Evolutionary conservation across 192 early-diverging fungal species (phyloP), one percentile per base, ranked within the genome.

Genomic region (Allomyces javanicus): DNA sequence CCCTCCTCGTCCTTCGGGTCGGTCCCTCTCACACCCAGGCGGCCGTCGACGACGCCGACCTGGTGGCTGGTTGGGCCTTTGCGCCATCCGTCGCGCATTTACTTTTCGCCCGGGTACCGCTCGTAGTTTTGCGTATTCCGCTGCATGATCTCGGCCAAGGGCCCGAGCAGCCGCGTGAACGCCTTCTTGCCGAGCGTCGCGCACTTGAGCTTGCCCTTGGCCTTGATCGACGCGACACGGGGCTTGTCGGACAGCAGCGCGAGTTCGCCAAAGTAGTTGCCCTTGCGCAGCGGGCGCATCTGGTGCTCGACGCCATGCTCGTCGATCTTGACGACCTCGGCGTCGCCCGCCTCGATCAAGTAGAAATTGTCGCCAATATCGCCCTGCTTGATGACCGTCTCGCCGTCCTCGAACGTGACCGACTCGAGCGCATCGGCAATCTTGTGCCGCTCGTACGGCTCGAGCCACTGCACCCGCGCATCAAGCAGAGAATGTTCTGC

Each of bases 201-300:
- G 74, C 91, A 92, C 85, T 97, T 99, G 69, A 96, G 79, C 62
- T 84, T 81, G 33, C 93, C 91, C 64, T 85, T 81, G 10, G 96
- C 89, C 21, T 78, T 71, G 22, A 99, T 89, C 50, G 90, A 94
- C 7, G 92, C 96, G 67, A 85, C 87, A 68, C 96, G 81, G 40
- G 94, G 93, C 69, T 90, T 87, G 73, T 99, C 86, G 64, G 89
- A 93, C n/a, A 99, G 74, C 63, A 99, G 78, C 0, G 96, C 96
- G 55, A 99, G 81, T 76, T 99, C 96, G 79, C 96, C 96, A 86
- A 98, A 98, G 72, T 98, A 98, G 27, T 86, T 87, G 43, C 95
- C 96, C 75, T 88, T 85, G 44, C 77, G 76, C 62, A 93, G 74
- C 64, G 78, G 72, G 64, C 83, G 85, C 67, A 87, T 79, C 68